Evolutionary conservation across 805 yeast species (phyloP).

Genomic region (Kuraishia molischiana): DNA sequence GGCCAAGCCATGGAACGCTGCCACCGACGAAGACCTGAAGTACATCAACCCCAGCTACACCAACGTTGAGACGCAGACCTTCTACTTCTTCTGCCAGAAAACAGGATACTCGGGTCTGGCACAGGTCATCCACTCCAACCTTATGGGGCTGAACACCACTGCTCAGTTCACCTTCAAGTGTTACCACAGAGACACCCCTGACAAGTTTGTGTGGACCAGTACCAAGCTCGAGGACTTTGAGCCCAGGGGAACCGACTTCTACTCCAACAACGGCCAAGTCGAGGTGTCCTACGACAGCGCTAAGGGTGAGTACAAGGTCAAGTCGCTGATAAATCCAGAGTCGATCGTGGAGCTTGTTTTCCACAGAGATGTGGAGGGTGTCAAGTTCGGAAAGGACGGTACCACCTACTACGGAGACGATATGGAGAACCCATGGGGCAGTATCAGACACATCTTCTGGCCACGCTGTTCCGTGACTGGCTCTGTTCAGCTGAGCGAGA

Average conservation of each 20-base stretch:
- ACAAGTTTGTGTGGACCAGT: conserved; percentile 75
- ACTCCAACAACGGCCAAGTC: conserved; percentile 64
- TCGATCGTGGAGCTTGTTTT: conserved; percentile 63
- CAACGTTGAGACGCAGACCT: conserved; percentile 92
- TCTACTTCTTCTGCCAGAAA: conserved; percentile 63
- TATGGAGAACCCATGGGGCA: conserved; percentile 84
- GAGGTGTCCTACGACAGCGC: conserved; percentile 39
- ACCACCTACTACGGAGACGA: conserved; percentile 82
- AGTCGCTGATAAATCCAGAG: conserved; percentile 58
- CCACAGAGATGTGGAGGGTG: conserved; percentile 60
- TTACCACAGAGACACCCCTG: conserved; percentile 43
- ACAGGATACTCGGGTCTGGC: conserved; percentile 75
- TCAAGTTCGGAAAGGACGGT: conserved; percentile 87
- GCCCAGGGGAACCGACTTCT: conserved; percentile 66
- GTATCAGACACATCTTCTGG: conserved; percentile 95
- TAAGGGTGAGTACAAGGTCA: conserved; percentile 38
- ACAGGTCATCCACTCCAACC: conserved; percentile 88
- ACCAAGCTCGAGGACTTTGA: conserved; percentile 76
- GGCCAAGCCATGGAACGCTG: conserved; percentile 47
- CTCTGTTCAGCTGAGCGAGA: conserved; percentile 34
- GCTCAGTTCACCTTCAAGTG: conserved; percentile 92
- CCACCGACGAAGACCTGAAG: conserved; percentile 57
- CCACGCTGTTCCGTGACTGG: conserved; percentile 78
- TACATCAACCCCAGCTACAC: conserved; percentile 74
- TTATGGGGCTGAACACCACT: conserved; percentile 78